phyloP scores from a whole-genome alignment of 768 basidiomycete genomes.

The Boletus pseudo-olivaceus region DNA sequence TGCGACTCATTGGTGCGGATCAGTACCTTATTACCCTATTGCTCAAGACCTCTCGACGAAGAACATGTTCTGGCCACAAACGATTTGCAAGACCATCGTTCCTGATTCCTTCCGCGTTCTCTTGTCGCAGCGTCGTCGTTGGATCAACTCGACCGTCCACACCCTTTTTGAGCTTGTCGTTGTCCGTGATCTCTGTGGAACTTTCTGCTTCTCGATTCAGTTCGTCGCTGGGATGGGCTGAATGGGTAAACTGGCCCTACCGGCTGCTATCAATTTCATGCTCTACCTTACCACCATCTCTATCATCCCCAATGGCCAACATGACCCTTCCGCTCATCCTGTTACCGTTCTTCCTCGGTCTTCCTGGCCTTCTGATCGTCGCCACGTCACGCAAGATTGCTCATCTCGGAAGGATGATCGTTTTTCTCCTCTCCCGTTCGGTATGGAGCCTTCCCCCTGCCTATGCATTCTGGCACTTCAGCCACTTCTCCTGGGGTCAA shows the following conservation, averaged over 20 bases:
- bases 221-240: constrained; percentile 99
- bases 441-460: constrained; percentile 94
- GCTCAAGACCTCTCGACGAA: constrained; percentile 98
- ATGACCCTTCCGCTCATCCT: constrained; percentile 90
- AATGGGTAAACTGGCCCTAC: constrained; percentile 91
- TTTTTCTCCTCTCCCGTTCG: constrained; percentile 92
- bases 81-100: constrained; percentile 98
- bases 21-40: constrained; percentile 96
- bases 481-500: constrained; percentile 98
- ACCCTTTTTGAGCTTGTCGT: constrained; percentile 91
- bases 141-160: constrained; percentile 99
- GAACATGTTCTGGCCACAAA: constrained; percentile 98
- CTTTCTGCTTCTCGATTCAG: constrained; percentile 99
- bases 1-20: constrained; percentile 96
- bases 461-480: constrained; percentile 99
- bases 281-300: constrained; percentile 69
- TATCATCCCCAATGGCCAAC: constrained; percentile 77
- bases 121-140: constrained; percentile 93
- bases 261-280: constrained; percentile 96
- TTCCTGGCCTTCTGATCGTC: constrained; percentile 93
- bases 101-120: constrained; percentile 94
- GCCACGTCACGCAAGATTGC: constrained; percentile 92
- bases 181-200: constrained; percentile 97
- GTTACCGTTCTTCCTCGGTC: constrained; percentile 90
- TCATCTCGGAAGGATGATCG: constrained; percentile 95